These are phyloP conservation scores for Neonectria coccinea DNA, from an alignment of 2,329 filamentous ascomycete genomes.

Conservation along the genomic window DNA sequence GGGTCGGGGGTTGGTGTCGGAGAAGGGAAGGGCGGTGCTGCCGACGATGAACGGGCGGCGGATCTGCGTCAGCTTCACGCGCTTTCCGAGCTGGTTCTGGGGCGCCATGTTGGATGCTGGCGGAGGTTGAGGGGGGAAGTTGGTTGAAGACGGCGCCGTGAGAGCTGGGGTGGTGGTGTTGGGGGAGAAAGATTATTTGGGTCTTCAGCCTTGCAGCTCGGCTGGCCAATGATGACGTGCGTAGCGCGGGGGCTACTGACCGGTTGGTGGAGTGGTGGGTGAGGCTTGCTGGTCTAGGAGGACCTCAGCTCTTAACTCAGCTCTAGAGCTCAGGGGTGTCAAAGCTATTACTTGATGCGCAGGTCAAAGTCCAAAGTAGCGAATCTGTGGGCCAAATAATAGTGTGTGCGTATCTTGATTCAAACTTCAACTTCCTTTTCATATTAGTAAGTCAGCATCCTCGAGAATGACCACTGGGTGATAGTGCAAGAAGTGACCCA, in stretches of 20 bases:
- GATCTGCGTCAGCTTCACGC: constrained; percentile 74
- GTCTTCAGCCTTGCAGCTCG: constrained; percentile 28
- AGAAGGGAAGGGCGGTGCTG: constrained; percentile 82
- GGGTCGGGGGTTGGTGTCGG: constrained; percentile 83
- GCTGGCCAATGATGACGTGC: constrained; percentile 15
- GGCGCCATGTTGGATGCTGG: constrained; percentile 64
- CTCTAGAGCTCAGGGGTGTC: background rate
- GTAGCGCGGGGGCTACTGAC: background rate
- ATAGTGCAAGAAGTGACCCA: background rate
- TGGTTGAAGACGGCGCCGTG: background rate
- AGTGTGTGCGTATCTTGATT: background rate
- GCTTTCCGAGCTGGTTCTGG: constrained; percentile 68
- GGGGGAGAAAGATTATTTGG: constrained; percentile 19
- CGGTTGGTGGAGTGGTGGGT: background rate
- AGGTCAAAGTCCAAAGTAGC: background rate
- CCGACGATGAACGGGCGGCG: constrained; percentile 78
- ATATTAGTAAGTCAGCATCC: background rate
- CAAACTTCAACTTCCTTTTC: too few relatives aligned
- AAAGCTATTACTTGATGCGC: too few relatives aligned
- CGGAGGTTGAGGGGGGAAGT: background rate
- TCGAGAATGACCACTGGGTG: background rate
- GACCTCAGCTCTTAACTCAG: background rate
- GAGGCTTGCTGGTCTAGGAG: background rate
- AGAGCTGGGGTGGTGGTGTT: background rate
- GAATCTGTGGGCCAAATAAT: too few relatives aligned